Evolutionary conservation across 768 basidiomycete genomes (phyloP), one percentile per base, ranked within the genome.

Genomic region (Boletus fagicola): DNA sequence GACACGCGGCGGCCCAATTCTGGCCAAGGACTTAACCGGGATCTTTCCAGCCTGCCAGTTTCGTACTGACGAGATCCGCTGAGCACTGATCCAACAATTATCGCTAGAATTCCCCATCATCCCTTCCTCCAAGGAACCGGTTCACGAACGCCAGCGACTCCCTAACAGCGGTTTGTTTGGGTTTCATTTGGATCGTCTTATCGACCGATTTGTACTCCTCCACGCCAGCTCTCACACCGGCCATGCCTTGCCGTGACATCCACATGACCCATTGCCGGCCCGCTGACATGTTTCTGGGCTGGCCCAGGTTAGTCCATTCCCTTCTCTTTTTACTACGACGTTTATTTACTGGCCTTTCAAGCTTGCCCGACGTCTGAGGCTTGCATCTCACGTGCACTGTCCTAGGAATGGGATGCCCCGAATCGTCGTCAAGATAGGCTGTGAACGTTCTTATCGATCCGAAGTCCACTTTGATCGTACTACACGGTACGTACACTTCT

Each of bases 121-220:
- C 48, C 38, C 22, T 40, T 53, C 54, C 42, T 16, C 46, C 55
- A 66, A 56, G 54, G 58, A 61, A 58, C 62, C 57, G 49, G 65
- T 53, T 57, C 67, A 62, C 46, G 28, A 53, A 52, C 62, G 58
- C 60, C 59, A 59, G 64, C 53, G 59, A 56, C 59, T 56, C 64
- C 48, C 66, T 62, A 67, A 62, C 68, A 20, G 66, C 70, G 64
- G 58, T 57, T 52, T 57, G 62, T 65, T 68, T 68, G 62, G 54
- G 68, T 69, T 65, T 69, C 65, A 64, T 72, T 68, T 63, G 18
- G 57, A 61, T 70, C 69, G 61, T 67, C 59, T 59, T 61, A 54
- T 71, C 59, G 68, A 58, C 62, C 40, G 35, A 59, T 58, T 39
- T 22, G 54, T 52, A 31, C 51, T 6, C 38, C 38, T 47, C 16